Evolutionary conservation across 176 grass and related monocot genomes (phyloP).

Genomic region (Bothriochloa decipiens): DNA sequence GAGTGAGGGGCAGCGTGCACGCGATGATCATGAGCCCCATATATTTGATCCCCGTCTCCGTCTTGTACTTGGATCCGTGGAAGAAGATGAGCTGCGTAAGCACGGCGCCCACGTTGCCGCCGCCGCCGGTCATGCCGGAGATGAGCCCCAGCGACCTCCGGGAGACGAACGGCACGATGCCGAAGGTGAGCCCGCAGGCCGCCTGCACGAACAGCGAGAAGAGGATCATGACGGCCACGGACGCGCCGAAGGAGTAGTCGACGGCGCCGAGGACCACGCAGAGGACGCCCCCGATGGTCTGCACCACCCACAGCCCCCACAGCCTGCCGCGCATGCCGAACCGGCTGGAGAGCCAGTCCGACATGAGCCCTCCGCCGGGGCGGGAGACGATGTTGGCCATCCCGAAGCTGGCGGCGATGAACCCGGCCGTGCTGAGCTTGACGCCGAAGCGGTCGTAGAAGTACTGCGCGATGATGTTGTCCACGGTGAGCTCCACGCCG

Average conservation of each 20-base stretch:
- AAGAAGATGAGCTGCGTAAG: conserved; percentile 94
- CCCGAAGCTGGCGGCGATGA: conserved; percentile 91
- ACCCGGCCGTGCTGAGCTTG: conserved; percentile 63
- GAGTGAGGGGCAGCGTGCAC: conserved; percentile 65
- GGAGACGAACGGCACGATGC: conserved; percentile 85
- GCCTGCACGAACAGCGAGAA: conserved; percentile 91
- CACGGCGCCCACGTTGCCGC: conserved; percentile 85
- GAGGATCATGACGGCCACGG: conserved; percentile 79
- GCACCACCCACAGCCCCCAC: conserved; percentile 85
- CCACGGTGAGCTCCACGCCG: conserved; percentile 83
- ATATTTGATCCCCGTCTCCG: conserved; percentile 83
- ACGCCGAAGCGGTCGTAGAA: conserved; percentile 89
- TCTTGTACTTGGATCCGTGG: conserved; percentile 65
- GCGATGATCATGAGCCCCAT: conserved; percentile 95
- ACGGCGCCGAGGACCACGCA: conserved; percentile 65
- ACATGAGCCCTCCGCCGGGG: conserved; percentile 68
- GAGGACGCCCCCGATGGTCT: conserved; percentile 66
- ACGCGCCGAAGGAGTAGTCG: conserved; percentile 46
- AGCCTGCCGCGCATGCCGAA: conserved; percentile 89
- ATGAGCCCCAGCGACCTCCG: conserved; percentile 77
- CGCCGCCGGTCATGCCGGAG: conserved; percentile 87
- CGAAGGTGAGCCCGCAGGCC: conserved; percentile 83
- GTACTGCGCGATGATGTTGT: conserved; percentile 96
- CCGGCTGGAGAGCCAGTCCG: conserved; percentile 67
- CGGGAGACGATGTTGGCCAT: conserved; percentile 82